Conservation (phyloP, 1,139 yeast species). For the Candida sanyaensis region DNA sequence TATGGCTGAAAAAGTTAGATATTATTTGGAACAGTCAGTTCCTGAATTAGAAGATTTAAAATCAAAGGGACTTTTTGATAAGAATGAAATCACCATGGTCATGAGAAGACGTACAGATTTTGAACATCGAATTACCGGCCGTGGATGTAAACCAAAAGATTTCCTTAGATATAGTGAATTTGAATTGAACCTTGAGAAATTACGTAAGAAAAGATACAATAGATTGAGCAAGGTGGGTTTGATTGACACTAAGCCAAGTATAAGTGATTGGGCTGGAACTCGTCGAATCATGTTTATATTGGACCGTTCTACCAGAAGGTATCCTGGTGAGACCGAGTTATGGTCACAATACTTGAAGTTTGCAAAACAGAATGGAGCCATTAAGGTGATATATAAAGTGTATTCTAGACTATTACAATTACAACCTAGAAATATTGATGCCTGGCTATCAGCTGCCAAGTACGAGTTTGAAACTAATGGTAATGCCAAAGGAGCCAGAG, state of each 20-base stretch:
- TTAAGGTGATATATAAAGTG: constrained; percentile 77
- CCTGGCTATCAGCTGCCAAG: constrained; percentile 95
- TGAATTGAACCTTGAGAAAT: constrained; percentile 76
- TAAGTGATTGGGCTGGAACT: constrained; percentile 87
- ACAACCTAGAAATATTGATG: constrained; percentile 88
- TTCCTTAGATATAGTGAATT: constrained; percentile 78
- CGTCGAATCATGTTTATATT: constrained; percentile 81
- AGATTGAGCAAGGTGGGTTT: constrained; percentile 58
- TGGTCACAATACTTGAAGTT: constrained; percentile 80
- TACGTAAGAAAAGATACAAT: constrained; percentile 70
- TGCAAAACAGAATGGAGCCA: constrained; percentile 74
- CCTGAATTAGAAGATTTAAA: constrained; percentile 92
- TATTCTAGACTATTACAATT: constrained; percentile 78
- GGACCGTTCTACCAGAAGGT: constrained; percentile 80
- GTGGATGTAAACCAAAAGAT: constrained; percentile 81
- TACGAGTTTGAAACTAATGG: constrained; percentile 90
- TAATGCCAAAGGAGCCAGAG: constrained; percentile 87
- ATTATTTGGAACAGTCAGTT: constrained; percentile 77
- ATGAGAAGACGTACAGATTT: constrained; percentile 95
- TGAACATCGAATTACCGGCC: constrained; percentile 84
- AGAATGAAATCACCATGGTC: constrained; percentile 78
- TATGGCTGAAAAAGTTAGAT: constrained; percentile 78
- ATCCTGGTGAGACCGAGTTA: constrained; percentile 72
- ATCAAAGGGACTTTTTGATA: constrained; percentile 75
- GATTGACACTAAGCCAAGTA: constrained; percentile 54